These are phyloP conservation scores for Tricholoma matsutake DNA, from an alignment of 768 basidiomycete genomes.

Conservation along the genomic window DNA sequence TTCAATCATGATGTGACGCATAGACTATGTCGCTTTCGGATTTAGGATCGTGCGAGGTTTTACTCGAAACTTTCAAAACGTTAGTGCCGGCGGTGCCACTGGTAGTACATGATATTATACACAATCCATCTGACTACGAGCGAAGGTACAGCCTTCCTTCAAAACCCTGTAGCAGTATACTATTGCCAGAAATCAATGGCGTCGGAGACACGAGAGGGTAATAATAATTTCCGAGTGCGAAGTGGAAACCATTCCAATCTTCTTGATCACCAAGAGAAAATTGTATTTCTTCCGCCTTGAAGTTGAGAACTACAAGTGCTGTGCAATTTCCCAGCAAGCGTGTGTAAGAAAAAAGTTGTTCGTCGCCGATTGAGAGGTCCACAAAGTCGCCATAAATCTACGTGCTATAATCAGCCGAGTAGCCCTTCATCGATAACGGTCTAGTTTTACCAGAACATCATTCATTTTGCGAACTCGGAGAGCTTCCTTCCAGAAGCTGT, in stretches of 20 bases:
- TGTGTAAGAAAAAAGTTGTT: constrained; percentile 53
- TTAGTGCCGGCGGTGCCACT: no score
- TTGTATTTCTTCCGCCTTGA: constrained; percentile 27
- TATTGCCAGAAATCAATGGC: neutral
- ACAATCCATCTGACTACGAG: neutral
- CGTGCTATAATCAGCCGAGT: neutral
- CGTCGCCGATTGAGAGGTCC: constrained; percentile 43
- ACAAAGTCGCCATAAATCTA: constrained; percentile 63
- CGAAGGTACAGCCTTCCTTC: constrained; percentile 33
- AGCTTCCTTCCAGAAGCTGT: constrained; percentile 58
- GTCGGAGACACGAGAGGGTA: neutral
- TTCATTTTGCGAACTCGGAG: constrained; percentile 50
- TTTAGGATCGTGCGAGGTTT: no score
- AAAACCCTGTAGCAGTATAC: constrained; percentile 23
- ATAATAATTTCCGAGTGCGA: constrained; percentile 31
- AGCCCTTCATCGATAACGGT: neutral
- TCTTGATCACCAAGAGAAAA: constrained; percentile 15
- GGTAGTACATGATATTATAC: neutral
- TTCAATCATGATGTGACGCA: no score
- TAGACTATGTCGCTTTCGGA: no score
- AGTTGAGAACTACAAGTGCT: constrained; percentile 49
- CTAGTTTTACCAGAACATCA: constrained; percentile 45
- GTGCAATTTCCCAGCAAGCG: constrained; percentile 35
- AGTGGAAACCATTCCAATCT: constrained; percentile 12
- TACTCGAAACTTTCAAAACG: no score